Evolutionary conservation across 139 green algal genomes (phyloP), one percentile per base, ranked within the genome.

Genomic region (Coccomyxa sp.): DNA sequence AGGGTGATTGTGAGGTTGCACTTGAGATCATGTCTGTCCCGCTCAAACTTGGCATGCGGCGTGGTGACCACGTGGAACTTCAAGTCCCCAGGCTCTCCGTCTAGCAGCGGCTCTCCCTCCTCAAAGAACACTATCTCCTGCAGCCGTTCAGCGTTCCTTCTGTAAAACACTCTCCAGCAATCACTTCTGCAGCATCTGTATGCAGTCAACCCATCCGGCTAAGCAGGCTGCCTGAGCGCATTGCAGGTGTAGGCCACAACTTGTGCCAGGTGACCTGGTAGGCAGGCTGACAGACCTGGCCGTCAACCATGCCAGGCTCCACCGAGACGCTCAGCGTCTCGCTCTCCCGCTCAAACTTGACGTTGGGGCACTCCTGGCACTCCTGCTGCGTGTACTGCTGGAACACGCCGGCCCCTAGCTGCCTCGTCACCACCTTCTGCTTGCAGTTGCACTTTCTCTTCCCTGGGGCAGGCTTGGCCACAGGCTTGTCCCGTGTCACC

Each of bases 381-480:
- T 84, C 87, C 82, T 96, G 86, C 31, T 87, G 88, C 16, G 87
- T 86, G 85, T 92, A 99, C 86, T 99, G 97, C 91, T 99, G 96
- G 87, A 94, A 99, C 97, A 99, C 99, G 79, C 97, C 97, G 0
- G 95, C 94, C 0, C 95, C 97, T 7, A 99, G 55, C 84, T 99
- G 96, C 75, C 92, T 86, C 14, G 96, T 99, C 10, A 96, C 89
- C 50, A 99, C 86, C 80, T 96, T 94, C 54, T 95, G 88, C 79
- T 91, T 90, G 92, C 97, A 99, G 86, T 98, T 98, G 91, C 97
- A 99, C 80, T 97, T 88, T 58, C 96, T 89, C 41, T 87, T 99
- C 58, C 96, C 96, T 16, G 90, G 80, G 14, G 93, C 95, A 0
- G 91, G 87, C 73, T 91, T 90, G 33, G 96, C 73, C 34, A 99